Conservation (phyloP, 495 filamentous ascomycete species). For the Neurospora sp. region DNA sequence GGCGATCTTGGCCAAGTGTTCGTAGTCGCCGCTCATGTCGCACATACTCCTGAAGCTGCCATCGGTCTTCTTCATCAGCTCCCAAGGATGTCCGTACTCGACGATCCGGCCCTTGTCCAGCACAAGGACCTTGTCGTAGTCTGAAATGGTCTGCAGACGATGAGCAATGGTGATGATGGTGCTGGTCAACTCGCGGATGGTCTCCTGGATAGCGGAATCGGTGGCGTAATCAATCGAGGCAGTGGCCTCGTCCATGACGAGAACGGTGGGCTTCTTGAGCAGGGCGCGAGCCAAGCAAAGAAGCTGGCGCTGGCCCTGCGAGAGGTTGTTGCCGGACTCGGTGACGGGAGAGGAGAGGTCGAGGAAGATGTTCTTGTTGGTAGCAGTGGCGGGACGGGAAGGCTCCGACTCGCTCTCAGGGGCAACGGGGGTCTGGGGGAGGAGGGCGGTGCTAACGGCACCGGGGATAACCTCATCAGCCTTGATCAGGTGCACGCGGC, state of each 20-base stretch:
- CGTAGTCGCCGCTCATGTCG: constrained; percentile 85
- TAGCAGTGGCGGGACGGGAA: constrained; percentile 29
- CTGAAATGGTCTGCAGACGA: constrained; percentile 88
- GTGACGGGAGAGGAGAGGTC: constrained; percentile 76
- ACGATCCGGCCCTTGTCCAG: constrained; percentile 82
- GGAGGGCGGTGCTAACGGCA: constrained; percentile 4
- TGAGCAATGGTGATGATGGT: constrained; percentile 99
- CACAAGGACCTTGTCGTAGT: constrained; percentile 97
- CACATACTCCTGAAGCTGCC: constrained; percentile 87
- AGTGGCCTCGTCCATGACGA: constrained; percentile 99
- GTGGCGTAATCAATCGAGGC: constrained; percentile 97
- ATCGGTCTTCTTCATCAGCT: constrained; percentile 55
- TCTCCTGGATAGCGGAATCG: constrained; percentile 91
- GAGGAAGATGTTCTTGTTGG: constrained; percentile 91
- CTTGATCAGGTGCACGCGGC: constrained; percentile 83
- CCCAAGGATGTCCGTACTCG: constrained; percentile 82
- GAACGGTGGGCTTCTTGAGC: constrained; percentile 80
- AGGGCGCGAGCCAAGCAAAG: constrained; percentile 91
- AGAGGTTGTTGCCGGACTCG: constrained; percentile 91
- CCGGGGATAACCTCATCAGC: constrained; percentile 33
- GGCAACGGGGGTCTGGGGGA: constrained; percentile 8
- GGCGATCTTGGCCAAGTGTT: constrained; percentile 61
- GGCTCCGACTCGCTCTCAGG: constrained; percentile 11
- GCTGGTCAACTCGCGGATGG: constrained; percentile 78
- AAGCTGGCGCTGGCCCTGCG: constrained; percentile 92